Evolutionary conservation across 352 stramenopile genomes (phyloP).

Genomic region (Phytophthora palmivora): DNA sequence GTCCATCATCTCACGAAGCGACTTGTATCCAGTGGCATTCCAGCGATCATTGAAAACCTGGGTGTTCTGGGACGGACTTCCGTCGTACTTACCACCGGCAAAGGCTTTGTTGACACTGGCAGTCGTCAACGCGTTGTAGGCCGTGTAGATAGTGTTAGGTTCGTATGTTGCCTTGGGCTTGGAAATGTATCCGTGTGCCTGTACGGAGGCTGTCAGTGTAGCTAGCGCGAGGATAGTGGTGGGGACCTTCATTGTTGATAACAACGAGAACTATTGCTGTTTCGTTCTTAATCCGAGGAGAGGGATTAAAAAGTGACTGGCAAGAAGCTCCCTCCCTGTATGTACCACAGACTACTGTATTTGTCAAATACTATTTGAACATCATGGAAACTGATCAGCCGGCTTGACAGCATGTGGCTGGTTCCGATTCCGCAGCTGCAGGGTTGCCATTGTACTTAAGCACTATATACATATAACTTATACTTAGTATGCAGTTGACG

Average conservation of each 20-base stretch:
- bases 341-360: no score
- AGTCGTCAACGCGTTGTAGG: constrained; percentile 31
- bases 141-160: constrained; percentile 31
- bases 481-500: no score
- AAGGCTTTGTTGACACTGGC: constrained; percentile 38
- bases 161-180: constrained; percentile 31
- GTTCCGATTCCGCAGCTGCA: constrained; percentile 20
- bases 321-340: no score
- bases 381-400: not conserved
- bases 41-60: constrained; percentile 36
- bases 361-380: no score
- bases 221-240: constrained; percentile 19
- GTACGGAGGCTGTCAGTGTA: constrained; percentile 11
- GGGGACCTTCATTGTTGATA: constrained; percentile 2
- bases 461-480: no score
- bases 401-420: constrained; percentile 14
- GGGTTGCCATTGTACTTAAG: not conserved
- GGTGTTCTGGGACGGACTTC: constrained; percentile 35
- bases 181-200: constrained; percentile 40
- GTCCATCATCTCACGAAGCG: constrained; percentile 46
- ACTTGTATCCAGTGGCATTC: constrained; percentile 35
- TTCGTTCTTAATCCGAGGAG: not conserved
- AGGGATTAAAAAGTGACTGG: constrained; percentile 16
- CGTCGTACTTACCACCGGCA: constrained; percentile 34
- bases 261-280: not conserved